Evolutionary conservation across 2,329 filamentous ascomycete species (phyloP).

Genomic region (Phaeosphaeriaceae sp.): DNA sequence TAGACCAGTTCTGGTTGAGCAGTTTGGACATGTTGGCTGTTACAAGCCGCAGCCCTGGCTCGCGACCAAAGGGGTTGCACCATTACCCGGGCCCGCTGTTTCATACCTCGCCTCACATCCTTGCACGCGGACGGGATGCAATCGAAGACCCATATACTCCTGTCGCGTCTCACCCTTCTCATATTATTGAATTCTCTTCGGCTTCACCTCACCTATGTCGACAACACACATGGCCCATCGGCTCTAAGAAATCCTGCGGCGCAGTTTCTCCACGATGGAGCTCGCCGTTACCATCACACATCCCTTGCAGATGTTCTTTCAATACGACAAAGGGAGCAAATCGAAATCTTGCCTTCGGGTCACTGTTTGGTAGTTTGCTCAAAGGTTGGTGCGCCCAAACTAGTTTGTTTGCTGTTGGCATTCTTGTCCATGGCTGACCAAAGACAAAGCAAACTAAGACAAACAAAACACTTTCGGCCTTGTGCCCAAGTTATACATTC

Average conservation of each 20-base stretch:
- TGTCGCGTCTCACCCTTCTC: constrained; percentile 15
- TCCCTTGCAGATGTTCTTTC: constrained; percentile 33
- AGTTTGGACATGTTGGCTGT: constrained; percentile 17
- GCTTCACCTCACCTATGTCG: background rate
- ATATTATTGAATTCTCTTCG: constrained; percentile 4
- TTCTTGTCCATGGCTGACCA: constrained; percentile 1
- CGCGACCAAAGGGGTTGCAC: constrained; percentile 41
- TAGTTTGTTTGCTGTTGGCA: constrained; percentile 3
- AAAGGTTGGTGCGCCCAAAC: constrained; percentile 10
- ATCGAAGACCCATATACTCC: constrained; percentile 28
- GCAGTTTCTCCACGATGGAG: constrained; percentile 36
- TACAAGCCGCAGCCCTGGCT: constrained; percentile 15
- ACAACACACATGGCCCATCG: constrained; percentile 22
- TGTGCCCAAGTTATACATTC: constrained; percentile 6
- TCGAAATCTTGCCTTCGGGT: constrained; percentile 19
- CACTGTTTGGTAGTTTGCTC: constrained; percentile 2
- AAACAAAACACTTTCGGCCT: constrained; percentile 15
- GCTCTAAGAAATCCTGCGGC: constrained; percentile 28
- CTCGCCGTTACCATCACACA: constrained; percentile 25
- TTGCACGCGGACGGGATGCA: constrained; percentile 21
- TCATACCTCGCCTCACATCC: constrained; percentile 30
- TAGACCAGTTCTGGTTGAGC: constrained; percentile 5
- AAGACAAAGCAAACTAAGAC: constrained; percentile 3
- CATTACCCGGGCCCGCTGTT: constrained; percentile 37
- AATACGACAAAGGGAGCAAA: constrained; percentile 26